Evolutionary conservation across 345 rosid genomes (phyloP), one percentile per base, ranked within the genome.

Genomic region (Camelina sativa): DNA sequence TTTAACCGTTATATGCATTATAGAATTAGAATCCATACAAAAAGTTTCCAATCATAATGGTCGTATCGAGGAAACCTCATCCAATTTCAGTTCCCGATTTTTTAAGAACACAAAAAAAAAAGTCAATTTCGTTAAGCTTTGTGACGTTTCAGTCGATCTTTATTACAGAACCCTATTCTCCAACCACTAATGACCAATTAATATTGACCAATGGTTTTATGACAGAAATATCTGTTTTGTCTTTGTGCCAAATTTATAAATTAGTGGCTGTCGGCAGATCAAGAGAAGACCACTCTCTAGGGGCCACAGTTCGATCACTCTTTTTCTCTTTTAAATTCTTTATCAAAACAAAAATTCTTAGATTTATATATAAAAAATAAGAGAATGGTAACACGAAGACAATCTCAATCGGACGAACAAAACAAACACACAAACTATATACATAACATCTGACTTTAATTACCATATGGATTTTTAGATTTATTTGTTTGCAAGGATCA

Each of bases 201-300:
- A 50, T 50, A 66, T 74, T 11, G 15, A 41, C 15, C 13, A 11
- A 41, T 12, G 15, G 13, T 41, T 41, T 41, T 41, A 1, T 41
- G 2, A 41, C 15, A 41, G n/a, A 59, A 67, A 75, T 61, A 68
- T 75, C 69, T 60, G 16, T 61, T 69, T 70, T 65, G 60, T 55
- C 43, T 4, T 54, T 35, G 37, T 63, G 19, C 44, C 23, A 41
- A n/a, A 17, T 38, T 17, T 40, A 32, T 11, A 68, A 13, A 22
- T 37, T 12, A 57, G 11, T 67, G 64, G 69, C 59, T 69, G 75
- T 76, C 75, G 80, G 71, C 64, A 76, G 19, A 62, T 69, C 59
- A 55, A 55, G 59, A 54, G 23, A 57, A 75, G 63, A 41, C 74
- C 64, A 50, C 57, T 16, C 57, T 20, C 54, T 25, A 5, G 56